These are phyloP conservation scores for Nectriaceae sp. DNA, from an alignment of 2,329 filamentous ascomycete genomes.

Conservation along the genomic window DNA sequence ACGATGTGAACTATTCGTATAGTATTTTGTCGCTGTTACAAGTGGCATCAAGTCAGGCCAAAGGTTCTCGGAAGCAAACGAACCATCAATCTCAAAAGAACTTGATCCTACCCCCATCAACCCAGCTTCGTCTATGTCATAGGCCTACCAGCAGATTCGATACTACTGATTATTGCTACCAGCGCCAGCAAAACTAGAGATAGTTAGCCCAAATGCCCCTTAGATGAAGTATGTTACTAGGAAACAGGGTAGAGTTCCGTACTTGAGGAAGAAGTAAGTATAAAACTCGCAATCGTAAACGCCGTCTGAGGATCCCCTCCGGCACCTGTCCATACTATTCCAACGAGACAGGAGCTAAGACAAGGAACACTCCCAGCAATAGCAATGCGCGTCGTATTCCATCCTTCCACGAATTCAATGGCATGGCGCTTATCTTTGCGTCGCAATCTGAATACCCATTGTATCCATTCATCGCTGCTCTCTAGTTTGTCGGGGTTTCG, in stretches of 20 bases:
- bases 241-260: not conserved
- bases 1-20: too few species aligned
- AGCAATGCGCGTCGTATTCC: conserved; percentile 2
- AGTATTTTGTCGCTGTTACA: too few species aligned
- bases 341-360: conserved; percentile 2
- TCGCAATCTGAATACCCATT: conserved; percentile 5
- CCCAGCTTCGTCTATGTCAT: too few species aligned
- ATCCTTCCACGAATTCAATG: conserved; percentile 6
- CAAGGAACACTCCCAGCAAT: not conserved
- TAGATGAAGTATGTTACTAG: not conserved
- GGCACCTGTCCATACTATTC: not conserved
- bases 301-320: conserved; percentile 3
- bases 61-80: too few species aligned
- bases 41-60: too few species aligned
- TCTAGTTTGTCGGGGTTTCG: not conserved
- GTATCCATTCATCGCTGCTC: not conserved
- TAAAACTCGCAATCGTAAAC: conserved; percentile 5
- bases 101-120: too few species aligned
- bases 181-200: not conserved
- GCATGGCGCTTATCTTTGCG: conserved; percentile 1
- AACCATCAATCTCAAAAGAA: too few species aligned
- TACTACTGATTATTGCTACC: not conserved
- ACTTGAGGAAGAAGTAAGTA: conserved; percentile 4
- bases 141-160: too few species aligned
- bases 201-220: not conserved